Base-by-base conservation (phyloP, 1,284 basidiomycete species). In the Neonothopanus nambi region DNA sequence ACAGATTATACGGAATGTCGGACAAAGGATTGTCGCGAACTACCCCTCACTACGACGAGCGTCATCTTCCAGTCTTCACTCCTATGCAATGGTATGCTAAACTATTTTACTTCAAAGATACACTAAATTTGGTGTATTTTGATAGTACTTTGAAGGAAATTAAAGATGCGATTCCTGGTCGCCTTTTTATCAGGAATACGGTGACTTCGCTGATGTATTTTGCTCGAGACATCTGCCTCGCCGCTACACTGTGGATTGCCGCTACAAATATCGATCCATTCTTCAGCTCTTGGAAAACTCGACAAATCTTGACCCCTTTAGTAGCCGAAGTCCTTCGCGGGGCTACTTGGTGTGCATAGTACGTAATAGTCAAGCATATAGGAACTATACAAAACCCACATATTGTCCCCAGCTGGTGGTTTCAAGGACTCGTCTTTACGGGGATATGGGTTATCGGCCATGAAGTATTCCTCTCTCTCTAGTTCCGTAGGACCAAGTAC, bases 361-460 rank as follows among this genome's bases (percentile, higher is more conserved):
- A 30, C 18, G 53, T 50, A 17, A 21, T n/a, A 15, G 11, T 18
- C n/a, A 18, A 42, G 15, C 18, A 4, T 12, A 15, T 6, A 18
- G 30, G 28, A 20, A n/a, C n/a, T 24, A 17, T 28, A 28, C 26
- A 9, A 36, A 13, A 37, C 6, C n/a, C n/a, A n/a, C n/a, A n/a
- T n/a, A n/a, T 36, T 13, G 11, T n/a, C n/a, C n/a, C n/a, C n/a
- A 52, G 50, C 62, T 83, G 81, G 81, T 84, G 81, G 81, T 81
- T 82, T 61, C 81, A 83, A 64, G 80, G 81, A 13, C 70, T 83
- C 7, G 73, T 78, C 21, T 78, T 84, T 59, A 82, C 79, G 5
- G 80, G 81, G 0, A 71, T 83, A 39, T 84, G 81, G 81, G 80
- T 83, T 11, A 78, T 83, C 46, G 81, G 81, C n/a, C 81, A 82